Base-by-base conservation (phyloP, 257 asterid species). In the Forsythia suspensa region DNA sequence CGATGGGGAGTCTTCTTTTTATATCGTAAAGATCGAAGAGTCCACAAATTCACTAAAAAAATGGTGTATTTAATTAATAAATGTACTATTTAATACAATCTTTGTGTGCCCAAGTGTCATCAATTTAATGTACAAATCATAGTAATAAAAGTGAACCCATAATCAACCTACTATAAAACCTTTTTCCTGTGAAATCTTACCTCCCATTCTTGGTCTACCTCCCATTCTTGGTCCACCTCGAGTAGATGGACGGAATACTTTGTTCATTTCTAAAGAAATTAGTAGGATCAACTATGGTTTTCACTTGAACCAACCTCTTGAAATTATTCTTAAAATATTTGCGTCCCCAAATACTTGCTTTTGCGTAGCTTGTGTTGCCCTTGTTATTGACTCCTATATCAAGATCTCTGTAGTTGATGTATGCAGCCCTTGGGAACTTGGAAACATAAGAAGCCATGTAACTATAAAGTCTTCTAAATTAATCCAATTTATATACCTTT, bases 181-280 rank as follows among this genome's bases (percentile, higher is more conserved):
- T 29, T 29, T 29, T 29, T 0, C 34, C 34, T 44, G 1, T 3
- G 2, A 16, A n/a, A n/a, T n/a, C n/a, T n/a, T 51, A 51, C 21
- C 15, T 16, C 6, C 61, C 21, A 5, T 51, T 16, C 7, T 51
- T 51, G 8, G 20, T 51, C 46, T 51, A 51, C 21, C 15, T 16
- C 6, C 61, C 21, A 5, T 51, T 16, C 7, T 51, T 51, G 8
- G 20, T 51, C 46, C 67, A 73, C 70, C 67, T 51, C 20, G 39
- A 51, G 41, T 61, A 63, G 12, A 83, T 12, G 0, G 87, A 44
- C 9, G 89, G 87, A 79, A 86, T 83, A 75, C 88, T 86, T 55
- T 86, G 90, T 59, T 86, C 88, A 12, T 86, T 79, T 75, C 75
- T 74, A 78, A 86, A 85, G 72, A 82, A 85, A 70, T 85, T 80